Evolutionary conservation across 371 early-diverging fungal genomes (phyloP).

Genomic region (Mortierella sp.): DNA sequence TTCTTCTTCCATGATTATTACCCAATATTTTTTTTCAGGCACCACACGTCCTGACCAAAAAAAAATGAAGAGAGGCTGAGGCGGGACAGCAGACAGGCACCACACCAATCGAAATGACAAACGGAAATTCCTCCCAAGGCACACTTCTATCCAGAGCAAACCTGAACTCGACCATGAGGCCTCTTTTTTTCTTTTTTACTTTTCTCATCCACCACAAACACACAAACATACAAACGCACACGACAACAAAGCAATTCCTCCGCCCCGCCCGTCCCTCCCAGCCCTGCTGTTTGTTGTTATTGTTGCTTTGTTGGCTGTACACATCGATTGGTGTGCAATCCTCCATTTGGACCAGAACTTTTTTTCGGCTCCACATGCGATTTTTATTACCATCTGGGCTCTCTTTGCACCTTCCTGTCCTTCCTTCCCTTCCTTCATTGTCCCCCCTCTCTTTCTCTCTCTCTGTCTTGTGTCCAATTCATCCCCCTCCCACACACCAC

Average conservation of each 20-base stretch:
- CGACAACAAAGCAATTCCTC: background rate
- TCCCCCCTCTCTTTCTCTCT: background rate
- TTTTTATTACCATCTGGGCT: conserved; percentile 14
- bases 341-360: background rate
- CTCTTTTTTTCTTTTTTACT: background rate
- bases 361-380: conserved; percentile 11
- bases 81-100: background rate
- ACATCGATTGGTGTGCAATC: background rate
- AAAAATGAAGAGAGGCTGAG: background rate
- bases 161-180: background rate
- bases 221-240: background rate
- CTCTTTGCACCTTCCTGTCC: conserved; percentile 2
- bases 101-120: background rate
- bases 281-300: background rate
- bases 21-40: background rate
- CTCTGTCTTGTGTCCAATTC: background rate
- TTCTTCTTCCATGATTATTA: background rate
- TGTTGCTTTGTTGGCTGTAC: background rate
- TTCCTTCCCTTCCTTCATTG: background rate
- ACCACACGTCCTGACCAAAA: background rate
- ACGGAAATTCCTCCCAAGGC: background rate
- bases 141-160: background rate
- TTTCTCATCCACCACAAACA: background rate
- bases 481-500: conserved; percentile 4
- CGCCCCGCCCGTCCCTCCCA: background rate